Conservation (phyloP, 169 alveolate genomes). For the Plasmodium coatneyi region DNA sequence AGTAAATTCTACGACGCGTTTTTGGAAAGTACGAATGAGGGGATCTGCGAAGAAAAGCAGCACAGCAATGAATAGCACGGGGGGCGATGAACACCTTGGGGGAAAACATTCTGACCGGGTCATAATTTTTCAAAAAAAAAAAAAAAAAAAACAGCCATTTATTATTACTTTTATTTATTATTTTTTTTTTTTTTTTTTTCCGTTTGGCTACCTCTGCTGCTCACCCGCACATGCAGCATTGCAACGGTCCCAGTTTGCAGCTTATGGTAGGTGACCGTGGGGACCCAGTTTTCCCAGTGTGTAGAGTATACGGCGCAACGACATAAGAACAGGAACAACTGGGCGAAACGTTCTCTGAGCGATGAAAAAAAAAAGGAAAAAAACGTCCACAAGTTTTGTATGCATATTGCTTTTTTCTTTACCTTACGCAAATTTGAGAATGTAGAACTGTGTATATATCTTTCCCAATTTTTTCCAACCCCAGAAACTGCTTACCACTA, state of each 20-base stretch:
- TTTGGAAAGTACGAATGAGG: slow-evolving; percentile 5
- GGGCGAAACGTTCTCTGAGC: not conserved
- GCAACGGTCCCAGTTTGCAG: not conserved
- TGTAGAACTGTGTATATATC: not conserved
- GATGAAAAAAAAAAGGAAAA: not conserved
- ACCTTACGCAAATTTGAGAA: not conserved
- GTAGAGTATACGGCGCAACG: not conserved
- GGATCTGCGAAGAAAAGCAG: not conserved
- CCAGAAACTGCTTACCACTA: not conserved
- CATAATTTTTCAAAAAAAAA: not conserved
- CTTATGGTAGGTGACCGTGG: not conserved
- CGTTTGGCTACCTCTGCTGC: not conserved
- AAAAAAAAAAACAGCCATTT: not conserved
- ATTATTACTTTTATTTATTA: not conserved
- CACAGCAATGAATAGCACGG: not conserved
- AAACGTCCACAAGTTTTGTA: not conserved
- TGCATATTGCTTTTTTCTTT: not conserved
- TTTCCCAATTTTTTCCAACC: not conserved
- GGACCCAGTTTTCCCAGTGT: not conserved
- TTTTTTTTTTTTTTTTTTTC: not conserved
- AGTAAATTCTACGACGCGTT: slow-evolving; percentile 21
- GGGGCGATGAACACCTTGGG: not conserved
- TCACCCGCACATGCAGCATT: not conserved
- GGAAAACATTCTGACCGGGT: not conserved
- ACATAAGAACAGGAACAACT: not conserved